Percentiles rank a stretch among this genome's conserved stretches.
Conservation (phyloP, 192 early-diverging fungal genomes). For the Rhizoclosmatium globosum region DNA sequence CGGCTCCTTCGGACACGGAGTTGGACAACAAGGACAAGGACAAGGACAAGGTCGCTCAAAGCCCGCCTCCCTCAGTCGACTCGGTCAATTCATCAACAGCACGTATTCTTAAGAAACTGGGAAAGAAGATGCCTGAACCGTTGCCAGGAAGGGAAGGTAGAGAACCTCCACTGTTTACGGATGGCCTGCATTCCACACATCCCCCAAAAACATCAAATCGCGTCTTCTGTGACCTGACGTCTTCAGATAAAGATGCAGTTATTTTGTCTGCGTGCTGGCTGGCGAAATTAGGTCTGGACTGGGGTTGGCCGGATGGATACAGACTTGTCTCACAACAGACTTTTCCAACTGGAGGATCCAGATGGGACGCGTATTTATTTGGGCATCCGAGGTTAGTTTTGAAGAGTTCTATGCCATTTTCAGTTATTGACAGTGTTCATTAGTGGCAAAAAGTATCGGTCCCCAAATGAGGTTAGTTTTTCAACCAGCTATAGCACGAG, state of each 20-base stretch:
- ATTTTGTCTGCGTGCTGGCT: constrained; percentile 11
- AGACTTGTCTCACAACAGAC: constrained; percentile 2
- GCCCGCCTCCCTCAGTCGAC: background rate
- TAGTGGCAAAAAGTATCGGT: constrained; percentile 10
- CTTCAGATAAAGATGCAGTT: constrained; percentile 17
- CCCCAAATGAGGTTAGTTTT: constrained; percentile 25
- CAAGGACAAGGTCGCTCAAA: background rate
- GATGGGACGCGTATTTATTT: constrained; percentile 32
- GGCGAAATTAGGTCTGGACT: constrained; percentile 15
- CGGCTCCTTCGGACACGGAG: background rate
- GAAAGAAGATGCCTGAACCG: background rate
- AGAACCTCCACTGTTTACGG: constrained; percentile 16
- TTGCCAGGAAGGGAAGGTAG: background rate
- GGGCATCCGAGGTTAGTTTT: constrained; percentile 21
- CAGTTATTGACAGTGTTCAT: background rate
- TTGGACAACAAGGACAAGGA: background rate
- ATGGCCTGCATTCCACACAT: background rate
- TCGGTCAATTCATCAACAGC: background rate
- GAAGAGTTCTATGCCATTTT: background rate
- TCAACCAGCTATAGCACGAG: background rate
- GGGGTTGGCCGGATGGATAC: constrained; percentile 15
- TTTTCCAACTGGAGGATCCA: background rate
- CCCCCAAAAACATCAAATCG: background rate
- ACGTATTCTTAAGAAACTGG: background rate
- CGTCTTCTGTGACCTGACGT: constrained; percentile 18